Evolutionary conservation across 1,284 basidiomycete genomes (phyloP).

Genomic region (Microbotryum scabiosae): DNA sequence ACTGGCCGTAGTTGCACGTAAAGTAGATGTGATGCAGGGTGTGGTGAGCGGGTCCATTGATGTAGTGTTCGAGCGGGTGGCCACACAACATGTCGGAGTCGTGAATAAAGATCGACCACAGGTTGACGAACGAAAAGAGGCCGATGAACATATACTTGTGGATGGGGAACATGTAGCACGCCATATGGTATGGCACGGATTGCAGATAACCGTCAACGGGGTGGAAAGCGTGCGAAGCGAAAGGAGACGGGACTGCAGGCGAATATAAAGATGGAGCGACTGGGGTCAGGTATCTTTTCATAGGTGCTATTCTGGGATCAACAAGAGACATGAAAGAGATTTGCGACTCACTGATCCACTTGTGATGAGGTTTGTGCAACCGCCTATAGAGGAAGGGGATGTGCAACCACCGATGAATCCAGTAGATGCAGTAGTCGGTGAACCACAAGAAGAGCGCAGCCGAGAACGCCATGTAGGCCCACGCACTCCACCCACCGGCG

Average conservation of each 20-base stretch:
- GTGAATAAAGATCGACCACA: conserved; percentile 92
- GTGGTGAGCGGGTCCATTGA: conserved; percentile 99
- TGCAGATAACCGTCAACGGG: conserved; percentile 90
- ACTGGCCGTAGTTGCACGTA: conserved; percentile 45
- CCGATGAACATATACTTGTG: conserved; percentile 68
- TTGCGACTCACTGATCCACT: conserved; percentile 74
- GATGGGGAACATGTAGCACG: conserved; percentile 83
- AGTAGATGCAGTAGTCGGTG: conserved; percentile 88
- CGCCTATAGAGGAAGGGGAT: conserved; percentile 79
- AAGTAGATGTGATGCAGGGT: conserved; percentile 34
- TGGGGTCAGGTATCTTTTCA: not conserved
- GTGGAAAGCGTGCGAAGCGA: conserved; percentile 95
- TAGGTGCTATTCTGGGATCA: conserved; percentile 11
- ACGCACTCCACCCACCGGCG: conserved; percentile 43
- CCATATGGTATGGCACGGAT: conserved; percentile 89
- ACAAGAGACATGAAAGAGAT: not conserved
- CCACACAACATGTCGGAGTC: conserved; percentile 99
- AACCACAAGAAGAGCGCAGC: conserved; percentile 63
- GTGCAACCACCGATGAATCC: conserved; percentile 88
- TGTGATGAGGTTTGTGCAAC: conserved; percentile 69
- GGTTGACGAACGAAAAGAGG: conserved; percentile 80
- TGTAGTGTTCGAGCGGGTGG: conserved; percentile 77
- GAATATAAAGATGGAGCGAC: not conserved
- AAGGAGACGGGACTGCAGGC: conserved; percentile 79
- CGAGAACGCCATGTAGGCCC: conserved; percentile 40